These are phyloP conservation scores for Globisporangium uncinulatum DNA, from an alignment of 352 stramenopile species.

Conservation along the genomic window DNA sequence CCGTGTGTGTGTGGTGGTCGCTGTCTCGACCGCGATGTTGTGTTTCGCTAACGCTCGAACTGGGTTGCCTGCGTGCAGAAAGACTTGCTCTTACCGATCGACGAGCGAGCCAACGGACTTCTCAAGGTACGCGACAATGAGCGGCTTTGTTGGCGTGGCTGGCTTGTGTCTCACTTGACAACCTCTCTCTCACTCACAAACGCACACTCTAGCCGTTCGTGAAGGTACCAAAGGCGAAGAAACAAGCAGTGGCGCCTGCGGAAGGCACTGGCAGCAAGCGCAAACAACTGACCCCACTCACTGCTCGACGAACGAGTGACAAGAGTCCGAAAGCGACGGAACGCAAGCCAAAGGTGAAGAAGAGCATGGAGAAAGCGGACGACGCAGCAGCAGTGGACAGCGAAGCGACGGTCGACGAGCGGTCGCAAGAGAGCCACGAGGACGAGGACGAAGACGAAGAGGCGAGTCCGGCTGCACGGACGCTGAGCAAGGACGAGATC, in stretches of 20 bases:
- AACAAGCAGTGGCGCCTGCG: conserved; percentile 9
- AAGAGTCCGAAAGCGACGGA: conserved; percentile 5
- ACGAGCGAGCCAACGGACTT: conserved; percentile 49
- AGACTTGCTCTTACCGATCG: conserved; percentile 46
- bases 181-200: neutral
- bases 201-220: conserved; percentile 5
- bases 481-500: conserved; percentile 71
- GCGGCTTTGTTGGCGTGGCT: neutral
- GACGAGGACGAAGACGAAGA: conserved; percentile 47
- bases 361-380: conserved; percentile 1
- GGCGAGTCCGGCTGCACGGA: conserved; percentile 22
- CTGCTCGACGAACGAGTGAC: neutral
- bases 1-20: neutral
- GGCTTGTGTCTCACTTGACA: neutral
- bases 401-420: conserved; percentile 9
- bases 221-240: conserved; percentile 14
- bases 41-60: neutral
- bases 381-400: conserved; percentile 4
- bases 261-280: conserved; percentile 7
- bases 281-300: neutral
- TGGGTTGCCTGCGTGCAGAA: conserved; percentile 22
- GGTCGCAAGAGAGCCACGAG: conserved; percentile 14
- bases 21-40: too few relatives aligned
- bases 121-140: conserved; percentile 25
- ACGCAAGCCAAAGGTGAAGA: conserved; percentile 11